A percentile compares a stretch with the other conserved stretches of the same genome.
Conservation (phyloP, 1,284 basidiomycete genomes). For the Ceratobasidium sp. region DNA sequence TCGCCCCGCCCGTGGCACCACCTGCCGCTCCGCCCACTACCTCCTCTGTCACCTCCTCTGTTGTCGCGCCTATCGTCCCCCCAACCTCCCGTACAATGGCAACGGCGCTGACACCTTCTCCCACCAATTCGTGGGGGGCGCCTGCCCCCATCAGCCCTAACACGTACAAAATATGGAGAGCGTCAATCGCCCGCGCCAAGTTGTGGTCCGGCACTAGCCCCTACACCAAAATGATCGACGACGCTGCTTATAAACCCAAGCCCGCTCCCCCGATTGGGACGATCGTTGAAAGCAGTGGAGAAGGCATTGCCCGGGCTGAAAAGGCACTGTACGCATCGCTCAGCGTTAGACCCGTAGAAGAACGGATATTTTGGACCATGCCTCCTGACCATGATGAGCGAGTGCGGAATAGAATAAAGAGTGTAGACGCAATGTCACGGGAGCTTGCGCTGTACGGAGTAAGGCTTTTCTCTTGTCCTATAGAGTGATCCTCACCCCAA, state of each 20-base stretch:
- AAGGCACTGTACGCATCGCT: constrained; percentile 18
- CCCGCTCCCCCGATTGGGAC: constrained; percentile 17
- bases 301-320: constrained; percentile 35
- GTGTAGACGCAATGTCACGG: constrained; percentile 41
- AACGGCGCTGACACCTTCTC: not conserved
- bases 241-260: constrained; percentile 22
- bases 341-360: constrained; percentile 29
- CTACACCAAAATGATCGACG: constrained; percentile 24
- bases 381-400: constrained; percentile 44
- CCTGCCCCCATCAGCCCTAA: not conserved
- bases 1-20: not conserved
- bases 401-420: constrained; percentile 40
- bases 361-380: constrained; percentile 45
- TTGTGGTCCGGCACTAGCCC: constrained; percentile 7
- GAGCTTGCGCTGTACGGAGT: constrained; percentile 43
- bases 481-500: not conserved
- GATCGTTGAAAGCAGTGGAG: constrained; percentile 37
- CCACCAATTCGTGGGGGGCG: not conserved
- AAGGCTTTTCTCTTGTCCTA: not conserved
- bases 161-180: constrained; percentile 28
- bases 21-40: not conserved
- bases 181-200: constrained; percentile 16
- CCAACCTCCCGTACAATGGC: constrained; percentile 25
- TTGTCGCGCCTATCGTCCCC: not conserved
- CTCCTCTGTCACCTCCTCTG: not conserved